Evolutionary conservation across 768 basidiomycete genomes (phyloP).

Genomic region (Auricularia cornea): DNA sequence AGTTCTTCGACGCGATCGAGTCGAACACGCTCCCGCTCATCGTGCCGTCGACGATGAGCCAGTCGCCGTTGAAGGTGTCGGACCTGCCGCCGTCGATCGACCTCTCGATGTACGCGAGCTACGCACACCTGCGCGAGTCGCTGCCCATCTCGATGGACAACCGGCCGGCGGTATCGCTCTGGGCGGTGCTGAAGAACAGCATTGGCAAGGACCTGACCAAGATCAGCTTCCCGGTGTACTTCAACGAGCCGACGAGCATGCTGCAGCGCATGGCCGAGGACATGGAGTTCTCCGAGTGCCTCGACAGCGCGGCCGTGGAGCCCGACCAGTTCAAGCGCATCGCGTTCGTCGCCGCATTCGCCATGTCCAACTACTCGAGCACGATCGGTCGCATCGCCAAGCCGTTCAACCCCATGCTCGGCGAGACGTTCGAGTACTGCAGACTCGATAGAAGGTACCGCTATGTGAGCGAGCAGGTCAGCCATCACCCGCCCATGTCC

Average conservation of each 20-base stretch:
- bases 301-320: conserved; percentile 78
- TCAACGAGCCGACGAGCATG: conserved; percentile 95
- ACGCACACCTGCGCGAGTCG: conserved; percentile 48
- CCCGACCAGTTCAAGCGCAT: conserved; percentile 71
- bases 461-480: conserved; percentile 94
- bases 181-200: conserved; percentile 90
- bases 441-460: conserved; percentile 80
- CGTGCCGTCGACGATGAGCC: conserved; percentile 52
- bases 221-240: conserved; percentile 91
- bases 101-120: conserved; percentile 52
- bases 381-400: conserved; percentile 96
- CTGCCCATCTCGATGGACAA: conserved; percentile 66
- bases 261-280: conserved; percentile 96
- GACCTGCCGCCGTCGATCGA: conserved; percentile 29
- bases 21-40: conserved; percentile 64
- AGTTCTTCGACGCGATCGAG: conserved; percentile 97
- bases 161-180: conserved; percentile 81
- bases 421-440: conserved; percentile 94
- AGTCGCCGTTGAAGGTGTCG: conserved; percentile 18
- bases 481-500: conserved; percentile 93
- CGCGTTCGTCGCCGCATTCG: conserved; percentile 92
- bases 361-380: conserved; percentile 96
- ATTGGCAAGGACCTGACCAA: conserved; percentile 96
- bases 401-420: conserved; percentile 93
- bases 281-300: conserved; percentile 93